A percentile compares a stretch with the other conserved stretches of the same genome.
phyloP scores from a whole-genome alignment of 805 yeast species.

The Candida manassasensis region DNA sequence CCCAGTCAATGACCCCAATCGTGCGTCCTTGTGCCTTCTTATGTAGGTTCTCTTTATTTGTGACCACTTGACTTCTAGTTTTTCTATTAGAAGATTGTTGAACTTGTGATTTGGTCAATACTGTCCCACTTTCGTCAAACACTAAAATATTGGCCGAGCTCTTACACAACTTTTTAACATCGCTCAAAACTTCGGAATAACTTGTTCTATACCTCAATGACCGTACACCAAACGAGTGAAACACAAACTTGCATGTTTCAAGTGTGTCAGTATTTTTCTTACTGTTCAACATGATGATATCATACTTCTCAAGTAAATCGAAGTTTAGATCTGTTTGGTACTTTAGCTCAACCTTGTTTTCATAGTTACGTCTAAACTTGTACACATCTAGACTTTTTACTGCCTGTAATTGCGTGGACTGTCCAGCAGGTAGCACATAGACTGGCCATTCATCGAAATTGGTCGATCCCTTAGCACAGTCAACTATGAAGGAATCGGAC shows the following conservation, averaged over 20 bases:
- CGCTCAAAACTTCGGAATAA: not conserved
- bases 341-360: conserved; percentile 22
- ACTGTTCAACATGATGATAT: conserved; percentile 33
- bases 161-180: conserved; percentile 4
- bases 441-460: conserved; percentile 40
- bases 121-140: conserved; percentile 22
- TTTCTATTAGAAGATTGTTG: not conserved
- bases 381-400: conserved; percentile 48
- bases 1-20: conserved; percentile 47
- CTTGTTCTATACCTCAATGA: conserved; percentile 12
- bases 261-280: conserved; percentile 22
- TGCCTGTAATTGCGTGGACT: conserved; percentile 42
- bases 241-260: conserved; percentile 39
- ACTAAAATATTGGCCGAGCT: conserved; percentile 14
- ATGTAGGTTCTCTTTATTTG: not conserved
- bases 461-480: conserved; percentile 31
- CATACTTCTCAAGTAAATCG: conserved; percentile 24
- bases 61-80: conserved; percentile 1
- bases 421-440: conserved; percentile 72
- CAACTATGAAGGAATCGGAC: conserved; percentile 51
- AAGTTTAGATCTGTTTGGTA: conserved; percentile 42
- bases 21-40: not conserved
- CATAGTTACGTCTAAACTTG: conserved; percentile 36
- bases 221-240: conserved; percentile 43
- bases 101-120: conserved; percentile 2